Conservation (phyloP, 1,139 yeast species). For the Pneumocystis murina region DNA sequence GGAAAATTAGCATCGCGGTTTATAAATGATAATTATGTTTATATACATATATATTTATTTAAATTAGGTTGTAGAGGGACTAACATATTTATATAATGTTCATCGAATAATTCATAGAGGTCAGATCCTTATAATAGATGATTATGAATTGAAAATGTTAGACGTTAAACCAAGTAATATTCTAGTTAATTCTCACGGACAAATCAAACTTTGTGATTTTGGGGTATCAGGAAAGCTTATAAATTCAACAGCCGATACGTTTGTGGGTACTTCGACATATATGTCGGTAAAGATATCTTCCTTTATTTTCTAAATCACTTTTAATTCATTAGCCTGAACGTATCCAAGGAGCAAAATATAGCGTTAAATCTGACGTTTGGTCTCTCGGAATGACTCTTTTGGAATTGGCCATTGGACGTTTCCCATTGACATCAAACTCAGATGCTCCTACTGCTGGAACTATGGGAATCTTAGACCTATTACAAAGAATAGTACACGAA, state of each 20-base stretch:
- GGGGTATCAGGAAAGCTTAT: conserved; percentile 94
- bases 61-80: conserved; percentile 50
- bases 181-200: conserved; percentile 60
- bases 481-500: conserved; percentile 88
- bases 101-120: conserved; percentile 82
- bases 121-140: conserved; percentile 17
- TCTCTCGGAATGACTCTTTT: conserved; percentile 77
- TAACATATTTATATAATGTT: conserved; percentile 67
- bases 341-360: conserved; percentile 51
- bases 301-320: background rate
- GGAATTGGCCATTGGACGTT: conserved; percentile 79
- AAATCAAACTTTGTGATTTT: conserved; percentile 85
- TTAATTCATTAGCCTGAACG: conserved; percentile 49
- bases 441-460: conserved; percentile 19
- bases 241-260: conserved; percentile 88
- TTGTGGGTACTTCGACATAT: conserved; percentile 94
- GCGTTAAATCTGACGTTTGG: conserved; percentile 95
- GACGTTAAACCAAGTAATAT: conserved; percentile 97
- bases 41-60: background rate
- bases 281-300: conserved; percentile 43
- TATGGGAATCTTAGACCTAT: conserved; percentile 73
- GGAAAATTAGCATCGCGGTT: background rate
- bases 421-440: conserved; percentile 82
- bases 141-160: background rate
- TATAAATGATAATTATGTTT: background rate